These are phyloP conservation scores for Rhinocladiella mackenziei DNA, from an alignment of 2,329 filamentous ascomycete species.

Conservation along the genomic window DNA sequence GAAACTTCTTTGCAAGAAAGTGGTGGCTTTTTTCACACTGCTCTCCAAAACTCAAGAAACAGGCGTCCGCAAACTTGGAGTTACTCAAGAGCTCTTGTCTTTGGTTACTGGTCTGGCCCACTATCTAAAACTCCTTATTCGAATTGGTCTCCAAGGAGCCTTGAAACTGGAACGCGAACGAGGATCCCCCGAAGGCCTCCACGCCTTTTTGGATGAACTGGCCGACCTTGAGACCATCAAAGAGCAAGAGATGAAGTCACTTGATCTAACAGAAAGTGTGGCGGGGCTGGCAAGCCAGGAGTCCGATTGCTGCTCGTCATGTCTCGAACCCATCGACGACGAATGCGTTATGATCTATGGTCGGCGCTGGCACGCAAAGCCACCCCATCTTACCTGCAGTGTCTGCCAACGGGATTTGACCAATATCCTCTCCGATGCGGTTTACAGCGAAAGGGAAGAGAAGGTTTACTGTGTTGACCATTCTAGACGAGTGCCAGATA, in stretches of 20 bases:
- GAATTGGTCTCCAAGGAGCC: constrained; percentile 91
- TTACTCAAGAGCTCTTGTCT: constrained; percentile 96
- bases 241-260: constrained; percentile 60
- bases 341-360: constrained; percentile 76
- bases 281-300: constrained; percentile 66
- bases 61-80: constrained; percentile 82
- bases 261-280: constrained; percentile 63
- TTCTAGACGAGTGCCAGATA: constrained; percentile 51
- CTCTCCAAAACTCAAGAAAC: constrained; percentile 92
- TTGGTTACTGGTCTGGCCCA: constrained; percentile 93
- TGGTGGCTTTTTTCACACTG: constrained; percentile 94
- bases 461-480: constrained; percentile 64
- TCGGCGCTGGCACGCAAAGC: constrained; percentile 73
- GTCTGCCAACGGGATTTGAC: constrained; percentile 73
- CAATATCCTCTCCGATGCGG: constrained; percentile 63
- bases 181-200: constrained; percentile 67
- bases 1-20: constrained; percentile 99
- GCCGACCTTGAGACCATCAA: constrained; percentile 75
- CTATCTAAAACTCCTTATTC: constrained; percentile 94
- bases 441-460: constrained; percentile 64
- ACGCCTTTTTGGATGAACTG: constrained; percentile 78
- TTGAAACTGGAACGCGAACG: constrained; percentile 86
- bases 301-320: constrained; percentile 79
- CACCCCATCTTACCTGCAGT: constrained; percentile 63
- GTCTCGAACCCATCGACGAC: constrained; percentile 86